phyloP scores from a whole-genome alignment of 164 flowering plant species.

The Nelumbo lutea region DNA sequence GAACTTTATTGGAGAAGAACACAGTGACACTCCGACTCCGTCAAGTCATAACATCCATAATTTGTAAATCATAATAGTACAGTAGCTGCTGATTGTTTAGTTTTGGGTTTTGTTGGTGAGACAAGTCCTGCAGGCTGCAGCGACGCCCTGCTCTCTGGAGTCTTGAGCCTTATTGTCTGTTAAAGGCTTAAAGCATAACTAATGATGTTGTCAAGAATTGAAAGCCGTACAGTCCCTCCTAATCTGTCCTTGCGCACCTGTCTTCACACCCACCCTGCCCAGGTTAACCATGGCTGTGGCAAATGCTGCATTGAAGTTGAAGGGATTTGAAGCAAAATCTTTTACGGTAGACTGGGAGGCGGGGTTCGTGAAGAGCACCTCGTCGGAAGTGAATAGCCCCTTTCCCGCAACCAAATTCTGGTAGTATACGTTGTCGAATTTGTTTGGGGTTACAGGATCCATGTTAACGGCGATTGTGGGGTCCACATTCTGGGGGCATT shows the following conservation, averaged over 20 bases:
- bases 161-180: too few relatives aligned
- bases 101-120: too few relatives aligned
- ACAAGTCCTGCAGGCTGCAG: too few relatives aligned
- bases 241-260: conserved; percentile 51
- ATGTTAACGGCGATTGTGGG: conserved; percentile 48
- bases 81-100: too few relatives aligned
- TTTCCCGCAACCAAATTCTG: conserved; percentile 49
- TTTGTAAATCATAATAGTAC: too few relatives aligned
- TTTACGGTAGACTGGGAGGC: conserved; percentile 36
- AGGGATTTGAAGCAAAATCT: conserved; percentile 39
- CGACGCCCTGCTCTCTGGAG: too few relatives aligned
- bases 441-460: conserved; percentile 56
- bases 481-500: conserved; percentile 49
- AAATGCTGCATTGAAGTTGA: conserved; percentile 43
- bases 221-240: conserved; percentile 52
- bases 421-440: conserved; percentile 65
- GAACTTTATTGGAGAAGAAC: too few relatives aligned
- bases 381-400: conserved; percentile 69
- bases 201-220: conserved; percentile 23
- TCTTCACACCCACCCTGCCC: conserved; percentile 60
- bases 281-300: conserved; percentile 55
- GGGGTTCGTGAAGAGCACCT: conserved; percentile 47
- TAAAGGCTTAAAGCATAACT: too few relatives aligned
- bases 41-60: too few relatives aligned
- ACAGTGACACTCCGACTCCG: too few relatives aligned